Base-by-base conservation (phyloP, 2,329 filamentous ascomycete genomes). In the Aspergillus proliferans region DNA sequence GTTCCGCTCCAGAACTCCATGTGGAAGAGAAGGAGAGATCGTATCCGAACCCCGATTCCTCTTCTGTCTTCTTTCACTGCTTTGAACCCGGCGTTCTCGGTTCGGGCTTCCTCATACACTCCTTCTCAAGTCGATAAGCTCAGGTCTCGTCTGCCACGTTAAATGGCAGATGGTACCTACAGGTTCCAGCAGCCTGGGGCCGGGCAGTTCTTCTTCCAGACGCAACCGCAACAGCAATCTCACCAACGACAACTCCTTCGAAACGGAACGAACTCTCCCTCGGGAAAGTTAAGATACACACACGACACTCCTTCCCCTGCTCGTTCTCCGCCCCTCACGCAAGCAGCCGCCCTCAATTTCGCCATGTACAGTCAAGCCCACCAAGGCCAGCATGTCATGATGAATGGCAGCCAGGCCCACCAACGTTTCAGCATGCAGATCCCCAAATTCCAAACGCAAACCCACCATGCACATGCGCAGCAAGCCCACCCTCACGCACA, bases 121-220 rank as follows among this genome's bases (percentile, higher is more conserved):
- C 47, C 52, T 52, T 55, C 51, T 49, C 61, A 64, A 57, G 57
- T 58, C 62, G 63, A 61, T 57, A 65, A 64, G 56, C 55, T 62
- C 60, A 65, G 68, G 69, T 71, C 65, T 69, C 68, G 59, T 71
- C 68, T 72, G 69, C 71, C 71, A 66, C 71, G 70, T 71, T 76
- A 75, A 71, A 76, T 76, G 74, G 74, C 74, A 74, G 74, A 76
- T 76, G 74, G 73, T 75, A 71, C 71, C 68, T 76, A 74, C 70
- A 72, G 74, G 69, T 76, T 74, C 72, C 73, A 75, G 68, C 73
- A 76, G 71, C 71, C 73, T 74, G 73, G 72, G 68, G 71, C 72
- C 70, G 73, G 73, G 68, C 73, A 72, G 61, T 76, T 73, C 59
- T 74, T 69, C 61, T 74, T 73, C 55, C 67, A 71, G 65, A 62